These are phyloP conservation scores for Piper longum DNA, from an alignment of 164 flowering plant species.

Conservation along the genomic window DNA sequence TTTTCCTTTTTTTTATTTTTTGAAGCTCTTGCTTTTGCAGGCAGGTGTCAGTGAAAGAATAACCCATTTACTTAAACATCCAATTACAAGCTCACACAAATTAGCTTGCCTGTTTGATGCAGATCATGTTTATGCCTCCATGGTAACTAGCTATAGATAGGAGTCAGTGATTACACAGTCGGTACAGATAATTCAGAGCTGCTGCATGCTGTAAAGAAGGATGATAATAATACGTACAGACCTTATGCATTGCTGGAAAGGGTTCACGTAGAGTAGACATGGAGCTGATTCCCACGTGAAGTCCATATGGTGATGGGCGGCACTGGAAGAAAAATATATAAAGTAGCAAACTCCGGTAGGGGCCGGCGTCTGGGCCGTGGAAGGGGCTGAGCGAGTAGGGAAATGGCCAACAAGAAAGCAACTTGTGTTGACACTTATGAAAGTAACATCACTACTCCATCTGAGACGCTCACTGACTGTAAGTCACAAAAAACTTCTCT, in stretches of 20 bases:
- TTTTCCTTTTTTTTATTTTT: conserved; percentile 5
- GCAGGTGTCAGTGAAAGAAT: conserved; percentile 7
- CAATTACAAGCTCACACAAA: conserved; percentile 5
- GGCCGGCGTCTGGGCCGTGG: neutral
- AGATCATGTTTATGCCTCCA: too few species aligned
- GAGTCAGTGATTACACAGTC: neutral
- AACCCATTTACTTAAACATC: neutral
- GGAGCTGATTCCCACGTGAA: conserved; percentile 17
- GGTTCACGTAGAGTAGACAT: conserved; percentile 2
- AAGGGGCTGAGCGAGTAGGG: conserved; percentile 4
- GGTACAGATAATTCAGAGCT: neutral
- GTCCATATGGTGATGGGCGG: conserved; percentile 1
- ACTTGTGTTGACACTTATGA: conserved; percentile 12
- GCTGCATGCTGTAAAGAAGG: neutral
- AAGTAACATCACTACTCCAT: conserved; percentile 11
- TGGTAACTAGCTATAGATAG: too few species aligned
- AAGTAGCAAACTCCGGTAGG: neutral
- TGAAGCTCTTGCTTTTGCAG: conserved; percentile 4
- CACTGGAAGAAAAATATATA: neutral
- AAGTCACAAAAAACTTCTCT: neutral
- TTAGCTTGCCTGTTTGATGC: neutral
- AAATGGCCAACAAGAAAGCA: conserved; percentile 20
- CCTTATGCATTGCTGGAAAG: conserved; percentile 1
- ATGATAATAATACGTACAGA: neutral
- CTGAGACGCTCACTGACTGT: neutral